Conservation (phyloP, 345 rosid species). For the Excoecaria cochinchinensis region DNA sequence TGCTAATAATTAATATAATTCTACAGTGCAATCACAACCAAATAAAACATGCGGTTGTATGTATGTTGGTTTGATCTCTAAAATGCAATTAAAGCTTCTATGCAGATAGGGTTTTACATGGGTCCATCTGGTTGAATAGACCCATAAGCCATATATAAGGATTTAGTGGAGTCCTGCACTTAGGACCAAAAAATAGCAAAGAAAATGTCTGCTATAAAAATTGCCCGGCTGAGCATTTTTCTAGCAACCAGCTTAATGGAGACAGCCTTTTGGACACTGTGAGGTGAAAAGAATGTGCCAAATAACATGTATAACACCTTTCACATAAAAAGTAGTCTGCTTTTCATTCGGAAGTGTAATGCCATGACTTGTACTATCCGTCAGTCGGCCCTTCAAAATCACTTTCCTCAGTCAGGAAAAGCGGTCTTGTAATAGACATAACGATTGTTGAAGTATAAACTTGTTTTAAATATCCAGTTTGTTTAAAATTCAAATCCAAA, state of each 20-base stretch:
- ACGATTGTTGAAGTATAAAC: no score
- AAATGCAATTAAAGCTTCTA: slow-evolving; percentile 1
- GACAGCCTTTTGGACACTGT: slow-evolving; percentile 27
- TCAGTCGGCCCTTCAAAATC: not conserved
- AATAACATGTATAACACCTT: slow-evolving; percentile 18
- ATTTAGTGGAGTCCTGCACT: slow-evolving; percentile 12
- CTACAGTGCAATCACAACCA: not conserved
- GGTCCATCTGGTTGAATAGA: slow-evolving; percentile 3
- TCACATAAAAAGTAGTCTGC: slow-evolving; percentile 11
- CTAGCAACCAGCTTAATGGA: slow-evolving; percentile 21
- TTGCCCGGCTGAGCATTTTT: slow-evolving; percentile 9
- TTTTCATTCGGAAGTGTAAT: slow-evolving; percentile 17
- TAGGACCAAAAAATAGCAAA: slow-evolving; percentile 8
- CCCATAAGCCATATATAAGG: slow-evolving; percentile 8
- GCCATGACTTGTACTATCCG: not conserved
- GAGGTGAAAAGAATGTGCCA: slow-evolving; percentile 11
- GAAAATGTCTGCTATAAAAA: not conserved
- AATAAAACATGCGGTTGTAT: not conserved
- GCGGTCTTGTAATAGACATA: not conserved
- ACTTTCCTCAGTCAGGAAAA: not conserved
- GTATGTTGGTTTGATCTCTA: not conserved
- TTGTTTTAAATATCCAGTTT: no score
- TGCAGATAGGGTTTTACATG: slow-evolving; percentile 10
- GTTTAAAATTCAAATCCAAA: no score
- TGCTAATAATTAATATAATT: not conserved